Percentiles rank a stretch among this genome's conserved stretches.
phyloP scores from a whole-genome alignment of 106 monocot genomes.

The Dioscorea alata region DNA sequence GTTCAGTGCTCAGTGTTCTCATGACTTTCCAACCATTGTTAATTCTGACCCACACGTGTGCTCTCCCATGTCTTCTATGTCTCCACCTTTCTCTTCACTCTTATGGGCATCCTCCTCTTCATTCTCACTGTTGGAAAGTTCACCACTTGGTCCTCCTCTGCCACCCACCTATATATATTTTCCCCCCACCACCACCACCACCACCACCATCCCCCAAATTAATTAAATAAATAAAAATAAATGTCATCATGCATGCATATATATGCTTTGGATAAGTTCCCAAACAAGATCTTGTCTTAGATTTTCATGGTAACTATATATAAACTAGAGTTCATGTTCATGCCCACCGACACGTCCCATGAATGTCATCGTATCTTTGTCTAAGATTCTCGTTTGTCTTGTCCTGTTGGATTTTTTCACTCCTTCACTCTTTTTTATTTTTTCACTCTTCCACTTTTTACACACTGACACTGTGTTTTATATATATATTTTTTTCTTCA shows the following conservation, averaged over 20 bases:
- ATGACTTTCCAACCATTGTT: not conserved
- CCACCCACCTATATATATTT: slow-evolving; percentile 43
- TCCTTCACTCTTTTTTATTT: not conserved
- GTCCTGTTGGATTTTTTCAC: no score
- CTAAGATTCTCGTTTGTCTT: no score
- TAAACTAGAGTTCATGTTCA: not conserved
- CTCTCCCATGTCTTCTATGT: not conserved
- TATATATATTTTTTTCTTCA: not conserved
- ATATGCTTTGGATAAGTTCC: no score
- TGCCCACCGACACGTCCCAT: not conserved
- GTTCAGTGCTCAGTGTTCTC: no score
- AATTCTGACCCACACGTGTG: not conserved
- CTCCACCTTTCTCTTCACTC: slow-evolving; percentile 23
- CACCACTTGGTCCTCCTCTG: slow-evolving; percentile 55
- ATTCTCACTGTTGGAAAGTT: slow-evolving; percentile 75
- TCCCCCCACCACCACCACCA: no score
- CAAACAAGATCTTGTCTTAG: no score
- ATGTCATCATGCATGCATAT: not conserved
- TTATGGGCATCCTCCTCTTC: slow-evolving; percentile 56
- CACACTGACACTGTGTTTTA: no score
- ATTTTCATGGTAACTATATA: not conserved
- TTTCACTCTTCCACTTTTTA: not conserved
- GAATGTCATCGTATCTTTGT: not conserved
- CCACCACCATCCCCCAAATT: no score
- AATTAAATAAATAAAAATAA: no score